Evolutionary conservation across 148 eudicot genomes (phyloP), one percentile per base, ranked within the genome.

Genomic region (Arctostaphylos glauca): DNA sequence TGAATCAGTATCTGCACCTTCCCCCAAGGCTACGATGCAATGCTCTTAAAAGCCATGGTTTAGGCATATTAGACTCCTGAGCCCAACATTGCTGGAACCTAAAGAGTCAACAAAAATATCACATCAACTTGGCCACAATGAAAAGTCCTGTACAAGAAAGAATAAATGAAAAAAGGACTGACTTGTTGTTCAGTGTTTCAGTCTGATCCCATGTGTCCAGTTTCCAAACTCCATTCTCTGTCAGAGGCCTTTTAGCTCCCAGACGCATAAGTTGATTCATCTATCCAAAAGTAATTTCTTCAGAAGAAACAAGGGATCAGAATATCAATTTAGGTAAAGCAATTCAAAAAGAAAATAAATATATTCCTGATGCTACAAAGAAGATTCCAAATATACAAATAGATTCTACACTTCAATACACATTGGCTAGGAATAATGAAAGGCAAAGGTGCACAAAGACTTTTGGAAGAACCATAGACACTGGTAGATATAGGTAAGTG

Each of bases 191-290:
- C 83, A 96, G 94, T 56, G 95, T 94, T 89, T 96, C 97, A 71
- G 97, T 94, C 75, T 80, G 87, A 77, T 96, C 99, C 99, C 98
- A 94, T 16, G 93, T 88, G 87, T 96, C 99, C 80, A 96, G 92
- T 87, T 93, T 91, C 99, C 99, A 96, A 7, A 96, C 87, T 91
- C 94, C 99, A 84, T 92, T 96, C 86, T 96, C 99, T 16, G 97
- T 94, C 80, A 96, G 93, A 18, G 99, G 99, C 84, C 98, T 92
- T 88, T 81, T 93, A 81, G 88, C 92, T n/a, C 99, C 99, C 41
- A 96, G 87, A 71, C 84, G 66, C 99, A 96, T 94, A 76, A 96
- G 85, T 50, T 93, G 97, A 81, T 89, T 90, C 90, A 96, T 93
- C 99, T 98, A 96, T 23, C 88, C 82, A 88, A 94, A 96, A n/a